Evolutionary conservation across 768 basidiomycete genomes (phyloP).

Genomic region (Tylopilus balloui): DNA sequence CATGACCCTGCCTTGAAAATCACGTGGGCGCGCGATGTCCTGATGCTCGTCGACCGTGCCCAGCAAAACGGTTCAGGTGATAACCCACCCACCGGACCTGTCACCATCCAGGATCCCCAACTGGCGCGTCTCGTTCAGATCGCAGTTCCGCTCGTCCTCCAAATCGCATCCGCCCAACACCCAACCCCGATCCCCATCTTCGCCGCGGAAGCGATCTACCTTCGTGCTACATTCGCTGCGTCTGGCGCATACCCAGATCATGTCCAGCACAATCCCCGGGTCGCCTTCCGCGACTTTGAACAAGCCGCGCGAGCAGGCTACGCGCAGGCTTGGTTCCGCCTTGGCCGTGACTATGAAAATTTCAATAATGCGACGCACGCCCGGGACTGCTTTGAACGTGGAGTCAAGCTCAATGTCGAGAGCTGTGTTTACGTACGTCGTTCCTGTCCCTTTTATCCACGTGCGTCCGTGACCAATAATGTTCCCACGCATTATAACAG

Average conservation of each 20-base stretch:
- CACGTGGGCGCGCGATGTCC: slow-evolving; percentile 78
- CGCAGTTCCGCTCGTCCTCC: slow-evolving; percentile 63
- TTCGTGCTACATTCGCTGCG: slow-evolving; percentile 69
- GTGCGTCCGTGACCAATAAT: neutral
- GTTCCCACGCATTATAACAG: slow-evolving; percentile 36
- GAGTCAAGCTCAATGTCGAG: slow-evolving; percentile 68
- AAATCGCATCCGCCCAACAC: slow-evolving; percentile 41
- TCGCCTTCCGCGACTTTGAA: slow-evolving; percentile 90
- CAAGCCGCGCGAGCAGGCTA: slow-evolving; percentile 74
- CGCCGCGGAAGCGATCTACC: slow-evolving; percentile 69
- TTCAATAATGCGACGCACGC: slow-evolving; percentile 73
- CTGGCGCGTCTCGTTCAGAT: slow-evolving; percentile 56
- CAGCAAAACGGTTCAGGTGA: slow-evolving; percentile 38
- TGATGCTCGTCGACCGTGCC: slow-evolving; percentile 67
- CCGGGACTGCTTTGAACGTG: slow-evolving; percentile 82
- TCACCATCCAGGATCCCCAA: slow-evolving; percentile 52
- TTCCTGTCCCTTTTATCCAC: too few species aligned
- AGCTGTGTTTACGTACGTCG: slow-evolving; percentile 47
- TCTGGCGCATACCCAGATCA: slow-evolving; percentile 68
- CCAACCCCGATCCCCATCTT: slow-evolving; percentile 37
- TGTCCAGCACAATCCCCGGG: slow-evolving; percentile 60
- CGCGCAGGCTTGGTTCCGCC: slow-evolving; percentile 81
- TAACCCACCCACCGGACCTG: slow-evolving; percentile 45
- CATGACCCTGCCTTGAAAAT: slow-evolving; percentile 61
- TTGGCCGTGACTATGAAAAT: slow-evolving; percentile 89